Evolutionary conservation across 305 asterid species (phyloP).

Genomic region (Solanum hybrid): DNA sequence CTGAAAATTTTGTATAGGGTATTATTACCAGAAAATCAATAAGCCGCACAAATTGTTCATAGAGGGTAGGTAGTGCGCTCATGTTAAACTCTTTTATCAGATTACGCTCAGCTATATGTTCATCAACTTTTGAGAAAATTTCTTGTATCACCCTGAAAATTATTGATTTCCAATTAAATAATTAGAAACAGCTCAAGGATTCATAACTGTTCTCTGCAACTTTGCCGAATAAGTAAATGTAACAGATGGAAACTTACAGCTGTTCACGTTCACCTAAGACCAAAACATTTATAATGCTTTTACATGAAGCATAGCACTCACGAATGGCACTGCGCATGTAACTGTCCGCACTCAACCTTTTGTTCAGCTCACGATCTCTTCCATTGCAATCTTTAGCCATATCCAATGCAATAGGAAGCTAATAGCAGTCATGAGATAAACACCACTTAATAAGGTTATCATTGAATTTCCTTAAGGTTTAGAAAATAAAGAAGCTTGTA

Average conservation of each 20-base stretch:
- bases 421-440: conserved; percentile 11
- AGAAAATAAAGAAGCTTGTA: conserved; percentile 12
- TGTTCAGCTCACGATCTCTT: conserved; percentile 81
- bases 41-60: conserved; percentile 74
- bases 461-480: background rate
- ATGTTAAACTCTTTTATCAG: conserved; percentile 50
- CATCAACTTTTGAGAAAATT: conserved; percentile 67
- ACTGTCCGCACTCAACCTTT: conserved; percentile 59
- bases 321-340: conserved; percentile 90
- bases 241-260: conserved; percentile 39
- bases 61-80: conserved; percentile 80
- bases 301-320: conserved; percentile 88
- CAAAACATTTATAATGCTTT: conserved; percentile 67
- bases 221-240: background rate
- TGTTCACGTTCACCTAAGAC: conserved; percentile 72
- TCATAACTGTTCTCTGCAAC: background rate
- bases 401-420: conserved; percentile 97
- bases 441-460: background rate
- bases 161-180: background rate
- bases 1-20: background rate
- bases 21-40: conserved; percentile 68
- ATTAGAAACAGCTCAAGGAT: background rate
- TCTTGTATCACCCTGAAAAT: conserved; percentile 54
- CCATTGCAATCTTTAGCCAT: conserved; percentile 96
- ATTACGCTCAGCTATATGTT: conserved; percentile 52